Conservation (phyloP, 768 basidiomycete species). For the Kwoniella bestiolae region DNA sequence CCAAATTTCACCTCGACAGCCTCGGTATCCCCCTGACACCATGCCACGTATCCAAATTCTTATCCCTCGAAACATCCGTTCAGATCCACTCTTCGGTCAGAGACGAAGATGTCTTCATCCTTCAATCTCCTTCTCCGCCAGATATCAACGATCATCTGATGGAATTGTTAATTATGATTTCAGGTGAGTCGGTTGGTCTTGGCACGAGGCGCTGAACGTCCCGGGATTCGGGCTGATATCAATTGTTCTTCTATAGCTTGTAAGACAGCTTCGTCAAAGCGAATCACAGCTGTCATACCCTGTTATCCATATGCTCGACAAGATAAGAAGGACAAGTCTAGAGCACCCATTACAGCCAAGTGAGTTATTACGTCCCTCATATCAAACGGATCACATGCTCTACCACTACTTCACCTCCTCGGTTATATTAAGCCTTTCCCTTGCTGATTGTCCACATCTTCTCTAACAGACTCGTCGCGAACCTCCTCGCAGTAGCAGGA, state of each 20-base stretch:
- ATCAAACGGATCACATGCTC: neutral
- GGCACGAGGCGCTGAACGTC: no score
- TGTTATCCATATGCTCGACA: constrained; percentile 96
- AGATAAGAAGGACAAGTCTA: constrained; percentile 99
- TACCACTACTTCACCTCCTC: neutral
- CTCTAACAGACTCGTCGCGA: constrained; percentile 73
- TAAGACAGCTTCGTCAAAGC: constrained; percentile 97
- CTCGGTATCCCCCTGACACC: constrained; percentile 87
- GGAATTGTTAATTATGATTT: constrained; percentile 99
- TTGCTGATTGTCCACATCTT: neutral
- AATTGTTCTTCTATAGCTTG: constrained; percentile 63
- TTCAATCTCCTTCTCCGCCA: constrained; percentile 65
- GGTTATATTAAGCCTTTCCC: neutral
- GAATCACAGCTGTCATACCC: constrained; percentile 98
- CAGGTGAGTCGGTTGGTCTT: constrained; percentile 60
- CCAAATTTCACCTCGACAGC: no score
- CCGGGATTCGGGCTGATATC: no score
- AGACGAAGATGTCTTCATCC: constrained; percentile 98
- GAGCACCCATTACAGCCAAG: constrained; percentile 97
- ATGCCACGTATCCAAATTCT: constrained; percentile 83
- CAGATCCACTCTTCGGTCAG: constrained; percentile 93
- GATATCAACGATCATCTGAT: constrained; percentile 86
- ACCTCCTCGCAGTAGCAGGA: constrained; percentile 86
- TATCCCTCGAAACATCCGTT: constrained; percentile 88
- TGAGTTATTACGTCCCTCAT: constrained; percentile 26